A percentile compares a stretch with the other conserved stretches of the same genome.
phyloP scores from a whole-genome alignment of 768 basidiomycete species.

The Suillus spraguei region DNA sequence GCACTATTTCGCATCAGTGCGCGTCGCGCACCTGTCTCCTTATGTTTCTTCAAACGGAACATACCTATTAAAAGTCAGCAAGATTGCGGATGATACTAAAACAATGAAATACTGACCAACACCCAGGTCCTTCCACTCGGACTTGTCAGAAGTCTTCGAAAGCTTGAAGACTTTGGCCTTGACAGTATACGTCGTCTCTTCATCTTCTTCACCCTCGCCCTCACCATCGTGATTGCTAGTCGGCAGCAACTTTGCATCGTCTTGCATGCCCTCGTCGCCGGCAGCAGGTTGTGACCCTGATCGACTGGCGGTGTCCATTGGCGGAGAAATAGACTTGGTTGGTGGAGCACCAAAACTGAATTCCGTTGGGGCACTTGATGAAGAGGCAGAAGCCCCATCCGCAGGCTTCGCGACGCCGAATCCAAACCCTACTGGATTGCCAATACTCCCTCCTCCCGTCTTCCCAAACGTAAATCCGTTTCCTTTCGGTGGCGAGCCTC shows the following conservation, averaged over 20 bases:
- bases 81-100: neutral
- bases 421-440: slow-evolving; percentile 66
- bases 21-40: slow-evolving; percentile 57
- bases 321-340: slow-evolving; percentile 25
- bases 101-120: slow-evolving; percentile 49
- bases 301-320: slow-evolving; percentile 26
- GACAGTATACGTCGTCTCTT: slow-evolving; percentile 62
- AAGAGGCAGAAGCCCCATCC: slow-evolving; percentile 21
- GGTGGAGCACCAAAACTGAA: slow-evolving; percentile 28
- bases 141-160: slow-evolving; percentile 47
- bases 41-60: slow-evolving; percentile 75
- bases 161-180: slow-evolving; percentile 67
- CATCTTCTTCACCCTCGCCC: slow-evolving; percentile 82
- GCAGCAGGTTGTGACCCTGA: slow-evolving; percentile 33
- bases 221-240: slow-evolving; percentile 58
- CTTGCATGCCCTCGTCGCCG: slow-evolving; percentile 28
- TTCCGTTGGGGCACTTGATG: slow-evolving; percentile 16
- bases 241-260: slow-evolving; percentile 22
- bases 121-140: slow-evolving; percentile 68
- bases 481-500: slow-evolving; percentile 28
- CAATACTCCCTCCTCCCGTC: slow-evolving; percentile 48
- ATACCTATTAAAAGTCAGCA: slow-evolving; percentile 47
- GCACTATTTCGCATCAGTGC: slow-evolving; percentile 71
- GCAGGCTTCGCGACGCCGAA: slow-evolving; percentile 30
- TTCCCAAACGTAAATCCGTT: slow-evolving; percentile 32